Percentiles rank a stretch among this genome's conserved stretches.
Conservation (phyloP, 176 grass and related monocot genomes). For the Canna indica region DNA sequence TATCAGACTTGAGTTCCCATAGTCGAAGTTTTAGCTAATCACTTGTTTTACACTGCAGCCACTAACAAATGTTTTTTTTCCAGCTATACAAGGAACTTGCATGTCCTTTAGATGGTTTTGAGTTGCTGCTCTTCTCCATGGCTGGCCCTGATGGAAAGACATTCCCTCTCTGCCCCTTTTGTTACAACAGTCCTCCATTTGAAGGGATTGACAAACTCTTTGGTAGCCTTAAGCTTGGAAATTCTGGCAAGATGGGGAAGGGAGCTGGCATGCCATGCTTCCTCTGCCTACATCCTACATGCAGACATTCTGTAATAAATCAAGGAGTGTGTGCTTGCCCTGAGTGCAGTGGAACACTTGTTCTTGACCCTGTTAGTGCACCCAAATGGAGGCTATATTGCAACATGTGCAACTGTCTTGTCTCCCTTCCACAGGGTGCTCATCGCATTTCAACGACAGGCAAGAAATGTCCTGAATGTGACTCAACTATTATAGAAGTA, state of each 20-base stretch:
- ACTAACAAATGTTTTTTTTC: constrained; percentile 18
- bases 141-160: constrained; percentile 75
- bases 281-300: constrained; percentile 85
- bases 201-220: constrained; percentile 93
- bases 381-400: constrained; percentile 91
- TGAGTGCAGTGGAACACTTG: constrained; percentile 70
- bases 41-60: not conserved
- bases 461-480: constrained; percentile 68
- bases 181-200: constrained; percentile 86
- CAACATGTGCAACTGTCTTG: constrained; percentile 84
- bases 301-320: constrained; percentile 80
- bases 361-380: constrained; percentile 89
- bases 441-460: constrained; percentile 63
- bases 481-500: constrained; percentile 85
- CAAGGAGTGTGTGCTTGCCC: constrained; percentile 95
- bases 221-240: constrained; percentile 50
- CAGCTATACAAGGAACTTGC: constrained; percentile 96
- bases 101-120: constrained; percentile 88
- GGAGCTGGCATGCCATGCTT: constrained; percentile 91
- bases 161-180: constrained; percentile 80
- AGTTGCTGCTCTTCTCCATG: constrained; percentile 82
- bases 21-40: not conserved
- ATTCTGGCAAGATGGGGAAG: constrained; percentile 49
- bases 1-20: not conserved
- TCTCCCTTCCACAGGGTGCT: constrained; percentile 66